phyloP scores from a whole-genome alignment of 768 basidiomycete genomes.

The Pholiota microspora region DNA sequence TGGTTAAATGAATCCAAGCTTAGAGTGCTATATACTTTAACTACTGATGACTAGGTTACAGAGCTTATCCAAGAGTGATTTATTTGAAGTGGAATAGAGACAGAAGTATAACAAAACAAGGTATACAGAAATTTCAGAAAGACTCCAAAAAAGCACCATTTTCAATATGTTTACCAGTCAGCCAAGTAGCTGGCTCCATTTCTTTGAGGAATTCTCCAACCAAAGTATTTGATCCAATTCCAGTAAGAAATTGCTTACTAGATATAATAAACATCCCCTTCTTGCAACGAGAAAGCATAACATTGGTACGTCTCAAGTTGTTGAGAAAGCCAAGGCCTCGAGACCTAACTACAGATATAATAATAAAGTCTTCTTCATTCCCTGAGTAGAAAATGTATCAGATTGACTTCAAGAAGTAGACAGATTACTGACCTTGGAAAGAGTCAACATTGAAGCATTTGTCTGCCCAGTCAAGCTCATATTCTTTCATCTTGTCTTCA shows the following conservation, averaged over 20 bases:
- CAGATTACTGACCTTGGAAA: slow-evolving; percentile 61
- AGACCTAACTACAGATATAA: slow-evolving; percentile 68
- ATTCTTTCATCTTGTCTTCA: slow-evolving; percentile 51
- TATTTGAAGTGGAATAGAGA: background rate
- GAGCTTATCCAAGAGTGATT: background rate
- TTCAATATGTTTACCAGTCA: slow-evolving; percentile 36
- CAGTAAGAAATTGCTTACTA: slow-evolving; percentile 57
- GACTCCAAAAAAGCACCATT: slow-evolving; percentile 21
- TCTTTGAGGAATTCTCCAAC: slow-evolving; percentile 40
- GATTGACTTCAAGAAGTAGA: background rate
- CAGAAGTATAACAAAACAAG: background rate
- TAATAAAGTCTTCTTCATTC: slow-evolving; percentile 79
- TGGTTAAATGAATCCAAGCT: slow-evolving; percentile 1
- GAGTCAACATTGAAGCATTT: slow-evolving; percentile 85
- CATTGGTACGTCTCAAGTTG: slow-evolving; percentile 72
- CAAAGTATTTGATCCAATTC: slow-evolving; percentile 44
- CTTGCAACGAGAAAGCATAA: slow-evolving; percentile 84
- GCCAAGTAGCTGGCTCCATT: slow-evolving; percentile 38
- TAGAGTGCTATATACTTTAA: background rate
- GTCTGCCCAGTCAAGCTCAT: slow-evolving; percentile 58
- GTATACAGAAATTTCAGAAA: background rate
- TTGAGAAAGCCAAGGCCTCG: slow-evolving; percentile 63
- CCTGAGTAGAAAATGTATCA: slow-evolving; percentile 38
- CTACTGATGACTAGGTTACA: background rate
- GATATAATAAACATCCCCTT: slow-evolving; percentile 75